Base-by-base conservation (phyloP, 805 yeast species). In the Peterozyma toletana region DNA sequence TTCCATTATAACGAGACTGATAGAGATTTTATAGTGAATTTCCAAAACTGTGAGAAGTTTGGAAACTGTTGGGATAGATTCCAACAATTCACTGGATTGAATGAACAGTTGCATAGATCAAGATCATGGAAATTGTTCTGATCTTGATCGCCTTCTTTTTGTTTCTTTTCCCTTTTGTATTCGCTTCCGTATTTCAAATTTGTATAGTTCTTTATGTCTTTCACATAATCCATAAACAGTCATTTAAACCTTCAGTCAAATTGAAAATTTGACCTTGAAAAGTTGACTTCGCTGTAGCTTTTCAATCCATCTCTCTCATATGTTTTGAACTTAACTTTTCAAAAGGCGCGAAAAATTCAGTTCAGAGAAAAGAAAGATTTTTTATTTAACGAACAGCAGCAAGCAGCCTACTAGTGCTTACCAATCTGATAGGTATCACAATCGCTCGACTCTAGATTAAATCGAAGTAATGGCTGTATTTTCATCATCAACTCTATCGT, bases 41-140 rank as follows among this genome's bases (percentile, higher is more conserved):
- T 60, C 60, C 63, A 59, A 58, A 67, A 65, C 33, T 67, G 72
- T 48, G 66, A 66, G 43, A 60, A 58, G 41, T 39, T 42, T 33
- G 57, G 65, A 50, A 60, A 59, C 43, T 67, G 72, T 50, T 66
- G 67, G 68, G 66, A 64, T 43, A 60, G 68, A 44, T 66, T 67
- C 57, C 64, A 60, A 44, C 60, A 58, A 43, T 66, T 53, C 52
- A 62, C 57, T 38, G 46, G 54, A 35, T 33, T 65, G 33, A 61
- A 64, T 47, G 55, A 53, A 35, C 49, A 57, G 10, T 42, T 65
- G 31, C 70, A 64, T 46, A 58, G 53, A 37, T 51, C 50, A 13
- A 65, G 70, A 68, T 51, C 50, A 17, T 39, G 49, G 15, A 58
- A 43, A 37, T 41, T 57, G 29, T 49, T 57, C 35, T 42, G 17